Conservation (phyloP, 805 yeast genomes). For the Lachancea quebecensis region DNA sequence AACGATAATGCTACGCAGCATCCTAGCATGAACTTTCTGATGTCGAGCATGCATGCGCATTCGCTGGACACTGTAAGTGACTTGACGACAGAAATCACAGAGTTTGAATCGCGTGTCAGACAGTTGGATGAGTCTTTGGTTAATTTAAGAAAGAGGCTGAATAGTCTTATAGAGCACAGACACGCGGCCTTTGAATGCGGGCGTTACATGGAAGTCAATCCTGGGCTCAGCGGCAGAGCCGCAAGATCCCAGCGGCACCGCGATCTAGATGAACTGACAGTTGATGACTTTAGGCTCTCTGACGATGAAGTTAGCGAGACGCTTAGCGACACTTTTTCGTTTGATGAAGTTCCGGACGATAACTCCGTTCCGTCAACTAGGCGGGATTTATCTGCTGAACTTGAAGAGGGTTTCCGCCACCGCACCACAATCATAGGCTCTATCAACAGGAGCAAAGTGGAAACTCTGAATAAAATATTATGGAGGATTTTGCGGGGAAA, state of each 20-base stretch:
- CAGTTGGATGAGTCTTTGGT: constrained; percentile 68
- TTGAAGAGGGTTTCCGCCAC: constrained; percentile 33
- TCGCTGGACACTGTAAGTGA: constrained; percentile 46
- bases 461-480: constrained; percentile 67
- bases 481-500: constrained; percentile 96
- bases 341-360: constrained; percentile 12
- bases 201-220: constrained; percentile 39
- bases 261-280: neutral
- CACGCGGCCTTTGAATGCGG: constrained; percentile 49
- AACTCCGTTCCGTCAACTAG: constrained; percentile 3
- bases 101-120: constrained; percentile 64
- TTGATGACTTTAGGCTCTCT: neutral
- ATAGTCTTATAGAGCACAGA: constrained; percentile 63
- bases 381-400: constrained; percentile 3
- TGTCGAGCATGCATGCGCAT: constrained; percentile 22
- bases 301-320: constrained; percentile 17
- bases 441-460: constrained; percentile 62
- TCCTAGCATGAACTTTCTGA: constrained; percentile 14
- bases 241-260: constrained; percentile 15
- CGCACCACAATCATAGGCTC: constrained; percentile 58
- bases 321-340: constrained; percentile 24
- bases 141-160: constrained; percentile 52
- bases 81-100: constrained; percentile 50
- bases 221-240: constrained; percentile 24
- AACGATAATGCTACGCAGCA: constrained; percentile 18